Base-by-base conservation (phyloP, 2,329 filamentous ascomycete genomes). In the Cladosporium sp. region DNA sequence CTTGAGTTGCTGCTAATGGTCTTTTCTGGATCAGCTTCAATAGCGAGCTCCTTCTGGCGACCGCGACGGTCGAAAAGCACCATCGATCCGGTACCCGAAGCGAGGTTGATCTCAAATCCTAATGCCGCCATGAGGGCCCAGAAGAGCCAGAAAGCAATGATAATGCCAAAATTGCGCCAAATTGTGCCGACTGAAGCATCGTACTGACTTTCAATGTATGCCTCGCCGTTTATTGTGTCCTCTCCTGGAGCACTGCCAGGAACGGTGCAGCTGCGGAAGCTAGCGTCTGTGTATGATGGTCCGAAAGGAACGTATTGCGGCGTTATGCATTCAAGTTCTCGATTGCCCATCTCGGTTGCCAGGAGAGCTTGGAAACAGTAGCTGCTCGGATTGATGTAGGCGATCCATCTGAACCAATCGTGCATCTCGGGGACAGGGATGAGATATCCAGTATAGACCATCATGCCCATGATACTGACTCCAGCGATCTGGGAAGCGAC, bases 151-250 rank as follows among this genome's bases (percentile, higher is more conserved):
- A 79, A 79, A 2, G 62, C 76, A 60, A 75, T 72, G n/a, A 80
- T 65, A 55, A 91, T 88, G 1, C 87, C 88, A 59, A 89, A 79
- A 67, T 90, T 90, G 9, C 87, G 67, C 70, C 70, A 73, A 4
- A 75, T 66, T 42, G 50, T 76, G 69, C 8, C 67, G 69, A 51
- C 69, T 68, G 20, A 67, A 69, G 64, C 74, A 77, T 0, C 45
- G 25, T 58, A 58, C 25, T 58, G 55, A 80, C 81, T 81, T 0
- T 65, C 68, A 3, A 89, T 83, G 63, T 83, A 89, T 0, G 79
- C 75, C 60, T 88, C 85, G 1, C 87, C 87, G 19, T 75, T 83
- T 6, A 89, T 82, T 1, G 75, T 80, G 5, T 67, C 64, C 43
- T 78, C 72, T 0, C 85, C 86, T 0, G 82, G 70, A 0, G 81